These are phyloP conservation scores for Hypoxylon sp. DNA, from an alignment of 2,329 filamentous ascomycete genomes.

Conservation along the genomic window DNA sequence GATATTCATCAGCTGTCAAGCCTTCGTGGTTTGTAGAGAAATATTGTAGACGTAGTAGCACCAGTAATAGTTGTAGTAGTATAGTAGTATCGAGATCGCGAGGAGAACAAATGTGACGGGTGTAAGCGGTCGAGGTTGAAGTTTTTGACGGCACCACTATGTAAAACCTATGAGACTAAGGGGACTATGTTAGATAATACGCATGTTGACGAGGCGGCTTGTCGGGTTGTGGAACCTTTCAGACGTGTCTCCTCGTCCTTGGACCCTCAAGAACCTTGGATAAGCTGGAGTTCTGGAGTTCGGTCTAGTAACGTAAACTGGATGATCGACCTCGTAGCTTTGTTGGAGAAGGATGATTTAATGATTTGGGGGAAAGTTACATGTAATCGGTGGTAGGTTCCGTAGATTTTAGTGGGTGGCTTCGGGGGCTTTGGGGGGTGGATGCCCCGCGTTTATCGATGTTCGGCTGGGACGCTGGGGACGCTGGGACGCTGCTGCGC, in stretches of 20 bases:
- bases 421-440: conserved; percentile 9
- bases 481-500: too few species aligned
- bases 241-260: conserved; percentile 42
- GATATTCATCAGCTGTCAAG: conserved; percentile 33
- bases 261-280: conserved; percentile 17
- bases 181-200: conserved; percentile 20
- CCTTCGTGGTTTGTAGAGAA: conserved; percentile 1
- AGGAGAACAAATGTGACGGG: conserved; percentile 14
- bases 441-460: conserved; percentile 36
- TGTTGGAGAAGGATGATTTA: conserved; percentile 39
- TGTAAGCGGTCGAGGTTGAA: conserved; percentile 17
- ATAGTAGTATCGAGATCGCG: conserved; percentile 7
- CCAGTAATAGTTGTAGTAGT: conserved; percentile 9
- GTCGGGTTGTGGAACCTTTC: conserved; percentile 38
- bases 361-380: conserved; percentile 30
- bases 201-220: conserved; percentile 31
- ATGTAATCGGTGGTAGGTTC: conserved; percentile 4
- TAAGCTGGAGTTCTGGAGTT: conserved; percentile 18
- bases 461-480: background rate
- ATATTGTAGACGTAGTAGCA: conserved; percentile 8
- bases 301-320: conserved; percentile 28
- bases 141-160: conserved; percentile 14
- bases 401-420: conserved; percentile 29
- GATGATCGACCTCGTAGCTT: conserved; percentile 13
- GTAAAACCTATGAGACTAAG: conserved; percentile 13